Evolutionary conservation across 495 filamentous ascomycete genomes (phyloP).

Genomic region (Aspergillus bertholletiae): DNA sequence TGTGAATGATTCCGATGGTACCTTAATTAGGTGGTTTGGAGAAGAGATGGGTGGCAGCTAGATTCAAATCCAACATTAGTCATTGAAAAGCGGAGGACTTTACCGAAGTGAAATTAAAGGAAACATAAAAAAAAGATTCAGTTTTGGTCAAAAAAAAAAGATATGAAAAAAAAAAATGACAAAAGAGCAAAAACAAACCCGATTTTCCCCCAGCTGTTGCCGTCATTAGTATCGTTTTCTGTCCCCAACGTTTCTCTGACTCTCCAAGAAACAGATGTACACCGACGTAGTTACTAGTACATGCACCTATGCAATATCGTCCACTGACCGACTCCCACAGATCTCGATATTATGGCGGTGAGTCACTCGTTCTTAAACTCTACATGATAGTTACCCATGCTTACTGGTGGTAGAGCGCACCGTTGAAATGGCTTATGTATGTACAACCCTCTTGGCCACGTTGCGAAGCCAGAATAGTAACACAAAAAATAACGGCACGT

Average conservation of each 20-base stretch:
- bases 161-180: neutral
- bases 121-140: too few relatives aligned
- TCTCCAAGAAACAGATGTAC: neutral
- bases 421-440: constrained; percentile 8
- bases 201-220: neutral
- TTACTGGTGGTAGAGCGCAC: neutral
- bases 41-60: neutral
- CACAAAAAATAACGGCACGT: constrained; percentile 3
- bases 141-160: too few relatives aligned
- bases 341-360: constrained; percentile 20
- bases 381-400: neutral
- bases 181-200: neutral
- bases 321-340: constrained; percentile 6
- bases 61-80: neutral
- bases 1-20: neutral
- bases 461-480: constrained; percentile 2
- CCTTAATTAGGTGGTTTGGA: neutral
- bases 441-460: constrained; percentile 14
- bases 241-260: neutral
- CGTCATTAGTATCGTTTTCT: neutral
- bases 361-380: neutral
- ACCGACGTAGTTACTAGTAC: neutral
- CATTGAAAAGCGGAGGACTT: neutral
- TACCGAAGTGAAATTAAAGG: neutral
- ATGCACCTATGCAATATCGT: neutral